Percentiles rank a stretch among this genome's conserved stretches.
Evolutionary conservation across 768 basidiomycete genomes (phyloP).

Genomic region (Kockovaella imperatae): DNA sequence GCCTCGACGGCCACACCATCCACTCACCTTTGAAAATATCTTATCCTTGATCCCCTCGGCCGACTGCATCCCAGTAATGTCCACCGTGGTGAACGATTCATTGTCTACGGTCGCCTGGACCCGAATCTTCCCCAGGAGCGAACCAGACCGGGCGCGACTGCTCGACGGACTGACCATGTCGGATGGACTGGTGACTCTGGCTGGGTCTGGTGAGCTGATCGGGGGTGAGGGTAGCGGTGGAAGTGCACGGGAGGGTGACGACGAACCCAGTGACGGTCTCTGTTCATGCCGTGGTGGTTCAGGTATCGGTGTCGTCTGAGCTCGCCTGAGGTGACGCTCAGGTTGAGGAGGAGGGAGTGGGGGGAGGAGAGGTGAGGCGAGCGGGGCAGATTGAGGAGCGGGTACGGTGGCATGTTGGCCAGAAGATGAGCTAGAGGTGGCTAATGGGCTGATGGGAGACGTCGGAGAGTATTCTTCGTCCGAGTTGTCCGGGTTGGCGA

Average conservation of each 20-base stretch:
- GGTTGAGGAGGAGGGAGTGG: constrained; percentile 38
- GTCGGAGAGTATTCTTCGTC: constrained; percentile 24
- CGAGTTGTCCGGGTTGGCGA: constrained; percentile 38
- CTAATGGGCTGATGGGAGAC: constrained; percentile 16
- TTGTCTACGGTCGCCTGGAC: constrained; percentile 42
- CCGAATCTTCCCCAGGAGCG: constrained; percentile 18
- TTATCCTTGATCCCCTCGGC: constrained; percentile 40
- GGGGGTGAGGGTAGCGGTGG: constrained; percentile 27
- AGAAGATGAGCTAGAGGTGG: constrained; percentile 20
- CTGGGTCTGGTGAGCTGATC: neutral
- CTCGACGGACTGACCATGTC: constrained; percentile 16
- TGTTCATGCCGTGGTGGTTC: constrained; percentile 15
- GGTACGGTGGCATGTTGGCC: constrained; percentile 2
- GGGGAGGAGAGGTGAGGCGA: constrained; percentile 10
- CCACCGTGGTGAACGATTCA: constrained; percentile 41
- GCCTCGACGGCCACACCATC: no score
- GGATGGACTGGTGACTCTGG: constrained; percentile 20
- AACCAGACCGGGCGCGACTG: constrained; percentile 21
- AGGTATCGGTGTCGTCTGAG: constrained; percentile 25
- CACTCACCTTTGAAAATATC: constrained; percentile 38
- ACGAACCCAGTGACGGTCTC: neutral
- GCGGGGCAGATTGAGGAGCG: constrained; percentile 4
- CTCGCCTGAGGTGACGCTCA: constrained; percentile 29
- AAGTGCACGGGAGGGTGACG: constrained; percentile 22
- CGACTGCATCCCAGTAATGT: constrained; percentile 38